These are phyloP conservation scores for Leucocoprinus birnbaumii DNA, from an alignment of 768 basidiomycete genomes.

Conservation along the genomic window DNA sequence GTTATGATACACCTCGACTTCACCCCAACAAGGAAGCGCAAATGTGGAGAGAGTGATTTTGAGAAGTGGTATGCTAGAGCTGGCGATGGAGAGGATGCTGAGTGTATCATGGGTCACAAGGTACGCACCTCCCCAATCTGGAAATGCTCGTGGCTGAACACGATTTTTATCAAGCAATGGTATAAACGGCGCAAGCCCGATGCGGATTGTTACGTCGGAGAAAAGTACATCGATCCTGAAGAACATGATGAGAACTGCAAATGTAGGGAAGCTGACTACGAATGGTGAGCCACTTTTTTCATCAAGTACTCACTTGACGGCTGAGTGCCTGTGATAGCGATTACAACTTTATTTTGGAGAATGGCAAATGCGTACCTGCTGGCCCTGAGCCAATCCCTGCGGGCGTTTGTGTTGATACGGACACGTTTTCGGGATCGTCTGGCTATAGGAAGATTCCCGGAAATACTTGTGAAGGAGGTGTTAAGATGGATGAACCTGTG, in stretches of 20 bases:
- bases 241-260: constrained; percentile 79
- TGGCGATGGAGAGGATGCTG: constrained; percentile 52
- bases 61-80: constrained; percentile 87
- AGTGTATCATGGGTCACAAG: constrained; percentile 95
- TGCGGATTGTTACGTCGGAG: constrained; percentile 85
- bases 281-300: constrained; percentile 89
- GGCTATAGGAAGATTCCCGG: constrained; percentile 93
- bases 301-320: too few species aligned
- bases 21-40: constrained; percentile 54
- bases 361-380: constrained; percentile 72
- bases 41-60: constrained; percentile 73
- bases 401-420: constrained; percentile 58
- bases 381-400: constrained; percentile 88
- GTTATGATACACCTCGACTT: constrained; percentile 86
- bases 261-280: constrained; percentile 87
- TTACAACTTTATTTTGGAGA: constrained; percentile 82
- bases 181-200: constrained; percentile 81
- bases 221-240: constrained; percentile 87
- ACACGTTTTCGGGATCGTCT: constrained; percentile 82
- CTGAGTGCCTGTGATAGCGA: constrained; percentile 57
- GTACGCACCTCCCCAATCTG: constrained; percentile 35
- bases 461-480: constrained; percentile 78
- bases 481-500: constrained; percentile 64
- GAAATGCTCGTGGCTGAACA: background rate
- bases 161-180: constrained; percentile 70